Evolutionary conservation across 768 basidiomycete genomes (phyloP).

Genomic region (Nevesoporus exiguus): DNA sequence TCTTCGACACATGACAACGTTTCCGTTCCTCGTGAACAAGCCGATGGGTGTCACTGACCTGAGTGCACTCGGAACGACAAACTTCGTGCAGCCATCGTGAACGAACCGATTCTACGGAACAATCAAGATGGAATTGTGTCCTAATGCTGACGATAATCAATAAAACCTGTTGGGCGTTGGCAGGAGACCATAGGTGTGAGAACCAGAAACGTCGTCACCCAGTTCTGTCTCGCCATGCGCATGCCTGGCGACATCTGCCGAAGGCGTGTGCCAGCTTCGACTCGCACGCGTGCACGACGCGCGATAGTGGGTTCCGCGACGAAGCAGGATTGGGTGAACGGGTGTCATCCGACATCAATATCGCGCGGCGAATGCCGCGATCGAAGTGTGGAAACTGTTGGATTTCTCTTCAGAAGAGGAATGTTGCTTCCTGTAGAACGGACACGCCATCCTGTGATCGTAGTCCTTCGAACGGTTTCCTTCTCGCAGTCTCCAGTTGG

Average conservation of each 20-base stretch:
- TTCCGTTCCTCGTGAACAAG: not conserved
- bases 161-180: too few species aligned
- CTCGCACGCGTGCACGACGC: not conserved
- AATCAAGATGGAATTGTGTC: not conserved
- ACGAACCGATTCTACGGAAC: not conserved
- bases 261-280: not conserved
- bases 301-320: not conserved
- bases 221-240: not conserved
- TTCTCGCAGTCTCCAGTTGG: too few species aligned
- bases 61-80: not conserved
- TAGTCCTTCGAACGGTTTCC: too few species aligned
- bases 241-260: not conserved
- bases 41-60: not conserved
- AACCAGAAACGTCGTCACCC: not conserved
- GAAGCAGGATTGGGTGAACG: not conserved
- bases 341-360: not conserved
- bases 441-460: not conserved
- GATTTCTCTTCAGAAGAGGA: not conserved
- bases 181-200: not conserved
- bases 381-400: not conserved
- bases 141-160: not conserved
- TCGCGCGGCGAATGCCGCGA: not conserved
- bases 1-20: not conserved
- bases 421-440: conserved; percentile 9
- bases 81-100: not conserved